Percentiles rank a stretch among this genome's conserved stretches.
phyloP scores from a whole-genome alignment of 805 yeast species.

The Candida incommunis region DNA sequence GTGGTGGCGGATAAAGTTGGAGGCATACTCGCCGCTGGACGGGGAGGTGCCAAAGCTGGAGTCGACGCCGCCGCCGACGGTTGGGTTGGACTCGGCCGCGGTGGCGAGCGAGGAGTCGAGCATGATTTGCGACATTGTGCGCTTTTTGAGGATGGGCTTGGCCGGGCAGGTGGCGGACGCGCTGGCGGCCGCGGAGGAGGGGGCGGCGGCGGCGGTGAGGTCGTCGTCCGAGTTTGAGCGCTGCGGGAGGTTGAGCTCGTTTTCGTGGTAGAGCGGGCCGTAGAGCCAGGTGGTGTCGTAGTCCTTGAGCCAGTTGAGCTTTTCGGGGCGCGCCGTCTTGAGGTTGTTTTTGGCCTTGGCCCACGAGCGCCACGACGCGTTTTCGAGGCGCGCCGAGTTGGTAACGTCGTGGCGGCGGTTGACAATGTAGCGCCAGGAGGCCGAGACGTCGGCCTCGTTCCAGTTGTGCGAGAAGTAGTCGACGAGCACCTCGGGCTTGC shows the following conservation, averaged over 20 bases:
- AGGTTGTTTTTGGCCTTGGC: conserved; percentile 57
- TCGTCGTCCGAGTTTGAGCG: conserved; percentile 20
- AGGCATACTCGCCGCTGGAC: conserved; percentile 3
- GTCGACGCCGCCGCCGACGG: not conserved
- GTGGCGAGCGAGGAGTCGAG: conserved; percentile 22
- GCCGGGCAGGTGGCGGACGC: conserved; percentile 16
- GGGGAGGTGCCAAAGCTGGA: not conserved
- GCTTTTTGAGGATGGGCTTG: conserved; percentile 79
- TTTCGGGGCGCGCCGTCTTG: conserved; percentile 75
- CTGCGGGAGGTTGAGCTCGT: conserved; percentile 49
- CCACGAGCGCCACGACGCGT: conserved; percentile 94
- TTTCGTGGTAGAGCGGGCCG: conserved; percentile 62
- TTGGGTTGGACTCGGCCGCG: conserved; percentile 3
- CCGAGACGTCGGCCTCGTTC: conserved; percentile 87
- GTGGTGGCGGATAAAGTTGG: conserved; percentile 24
- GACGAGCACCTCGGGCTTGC: conserved; percentile 80
- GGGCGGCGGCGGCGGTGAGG: conserved; percentile 25
- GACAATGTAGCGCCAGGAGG: conserved; percentile 91
- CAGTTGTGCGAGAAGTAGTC: conserved; percentile 92
- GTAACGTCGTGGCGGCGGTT: conserved; percentile 73
- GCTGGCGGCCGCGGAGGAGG: conserved; percentile 9
- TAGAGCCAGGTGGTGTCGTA: conserved; percentile 96
- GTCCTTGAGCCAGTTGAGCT: conserved; percentile 92
- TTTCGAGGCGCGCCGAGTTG: conserved; percentile 62
- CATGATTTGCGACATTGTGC: conserved; percentile 73